phyloP scores from a whole-genome alignment of 306 rosid genomes.

The Carpinus viminea region DNA sequence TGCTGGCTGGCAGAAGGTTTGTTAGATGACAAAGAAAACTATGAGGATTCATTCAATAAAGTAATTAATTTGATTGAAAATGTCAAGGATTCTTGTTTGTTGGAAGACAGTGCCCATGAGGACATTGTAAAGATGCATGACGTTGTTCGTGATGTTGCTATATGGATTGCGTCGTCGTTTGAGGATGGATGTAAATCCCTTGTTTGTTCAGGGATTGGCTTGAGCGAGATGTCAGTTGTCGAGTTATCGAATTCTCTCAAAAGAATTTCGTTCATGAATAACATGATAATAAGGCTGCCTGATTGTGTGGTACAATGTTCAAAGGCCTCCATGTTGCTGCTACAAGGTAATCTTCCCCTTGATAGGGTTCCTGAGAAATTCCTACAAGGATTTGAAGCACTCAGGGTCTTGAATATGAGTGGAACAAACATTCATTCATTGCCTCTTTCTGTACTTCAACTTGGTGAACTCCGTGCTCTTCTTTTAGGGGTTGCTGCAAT shows the following conservation, averaged over 20 bases:
- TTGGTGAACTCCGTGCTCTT: slow-evolving; percentile 22
- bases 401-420: slow-evolving; percentile 13
- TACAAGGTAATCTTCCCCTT: slow-evolving; percentile 9
- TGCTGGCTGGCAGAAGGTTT: slow-evolving; percentile 17
- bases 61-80: slow-evolving; percentile 23
- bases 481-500: background rate
- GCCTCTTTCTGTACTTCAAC: slow-evolving; percentile 26
- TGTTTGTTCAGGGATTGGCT: background rate
- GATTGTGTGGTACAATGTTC: background rate
- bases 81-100: slow-evolving; percentile 28
- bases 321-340: background rate
- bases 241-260: background rate
- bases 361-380: background rate
- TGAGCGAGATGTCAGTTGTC: background rate
- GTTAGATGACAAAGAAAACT: slow-evolving; percentile 6
- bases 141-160: slow-evolving; percentile 20
- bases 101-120: slow-evolving; percentile 10
- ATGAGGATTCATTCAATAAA: slow-evolving; percentile 1
- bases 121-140: slow-evolving; percentile 23
- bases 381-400: slow-evolving; percentile 4
- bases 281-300: background rate
- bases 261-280: slow-evolving; percentile 21
- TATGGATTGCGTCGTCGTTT: background rate
- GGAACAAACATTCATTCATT: slow-evolving; percentile 8
- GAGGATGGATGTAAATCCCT: background rate